Conservation (phyloP, 495 filamentous ascomycete genomes). For the Elasticomyces elasticus region DNA sequence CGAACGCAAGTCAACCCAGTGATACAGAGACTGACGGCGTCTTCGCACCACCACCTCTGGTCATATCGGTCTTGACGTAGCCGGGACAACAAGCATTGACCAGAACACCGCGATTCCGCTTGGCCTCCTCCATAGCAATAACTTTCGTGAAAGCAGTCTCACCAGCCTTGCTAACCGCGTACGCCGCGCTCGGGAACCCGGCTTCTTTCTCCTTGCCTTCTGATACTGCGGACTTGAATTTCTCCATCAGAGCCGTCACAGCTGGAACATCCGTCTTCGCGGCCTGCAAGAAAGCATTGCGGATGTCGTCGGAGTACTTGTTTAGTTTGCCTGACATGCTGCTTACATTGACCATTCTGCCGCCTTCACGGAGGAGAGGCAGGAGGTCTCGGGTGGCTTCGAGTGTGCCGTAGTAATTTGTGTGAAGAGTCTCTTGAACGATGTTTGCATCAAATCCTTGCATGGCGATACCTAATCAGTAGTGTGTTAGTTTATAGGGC, state of each 20-base stretch:
- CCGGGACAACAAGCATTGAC: constrained; percentile 47
- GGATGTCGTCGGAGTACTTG: constrained; percentile 34
- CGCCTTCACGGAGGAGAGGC: constrained; percentile 32
- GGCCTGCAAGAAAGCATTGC: constrained; percentile 30
- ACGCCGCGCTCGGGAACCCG: constrained; percentile 40
- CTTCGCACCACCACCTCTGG: constrained; percentile 35
- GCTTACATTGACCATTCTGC: constrained; percentile 41
- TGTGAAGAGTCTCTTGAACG: constrained; percentile 38
- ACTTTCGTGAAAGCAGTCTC: constrained; percentile 36
- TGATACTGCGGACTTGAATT: constrained; percentile 34
- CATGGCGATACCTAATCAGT: constrained; percentile 26
- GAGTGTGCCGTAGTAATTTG: constrained; percentile 43
- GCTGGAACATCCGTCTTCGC: constrained; percentile 33
- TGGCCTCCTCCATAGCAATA: constrained; percentile 31
- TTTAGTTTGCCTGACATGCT: constrained; percentile 35
- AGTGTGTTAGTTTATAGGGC: not conserved
- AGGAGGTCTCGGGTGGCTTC: constrained; percentile 33
- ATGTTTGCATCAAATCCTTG: constrained; percentile 36
- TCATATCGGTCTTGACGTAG: constrained; percentile 44
- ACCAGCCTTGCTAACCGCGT: constrained; percentile 40
- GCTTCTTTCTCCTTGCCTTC: constrained; percentile 33
- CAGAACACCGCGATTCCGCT: constrained; percentile 29
- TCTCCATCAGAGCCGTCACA: constrained; percentile 36
- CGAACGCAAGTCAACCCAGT: not conserved
- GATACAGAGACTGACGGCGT: constrained; percentile 18